A percentile compares a stretch with the other conserved stretches of the same genome.
Evolutionary conservation across 2,329 filamentous ascomycete genomes (phyloP).

Genomic region (Lachnellula subtilissima): DNA sequence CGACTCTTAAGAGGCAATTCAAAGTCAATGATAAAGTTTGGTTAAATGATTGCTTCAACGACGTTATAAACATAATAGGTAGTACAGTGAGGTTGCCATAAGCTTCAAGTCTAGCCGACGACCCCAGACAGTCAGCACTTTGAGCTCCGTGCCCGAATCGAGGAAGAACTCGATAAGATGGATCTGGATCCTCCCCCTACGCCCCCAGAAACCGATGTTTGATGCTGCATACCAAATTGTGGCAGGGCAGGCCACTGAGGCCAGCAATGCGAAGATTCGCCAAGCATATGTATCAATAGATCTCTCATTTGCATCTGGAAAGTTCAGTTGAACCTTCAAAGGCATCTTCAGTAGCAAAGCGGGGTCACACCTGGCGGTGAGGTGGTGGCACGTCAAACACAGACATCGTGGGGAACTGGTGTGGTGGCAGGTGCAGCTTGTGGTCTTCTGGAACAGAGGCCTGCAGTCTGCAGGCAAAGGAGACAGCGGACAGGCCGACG

Average conservation of each 20-base stretch:
- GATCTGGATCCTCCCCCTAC: not conserved
- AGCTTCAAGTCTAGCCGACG: not conserved
- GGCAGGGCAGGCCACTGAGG: not conserved
- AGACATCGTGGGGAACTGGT: not conserved
- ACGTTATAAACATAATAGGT: not conserved
- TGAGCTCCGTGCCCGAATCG: not conserved
- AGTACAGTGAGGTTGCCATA: not conserved
- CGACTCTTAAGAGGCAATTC: not conserved
- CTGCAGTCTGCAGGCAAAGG: not conserved
- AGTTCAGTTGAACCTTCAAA: not conserved
- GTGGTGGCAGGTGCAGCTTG: not conserved
- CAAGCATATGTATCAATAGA: not conserved
- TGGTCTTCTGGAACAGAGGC: conserved; percentile 1
- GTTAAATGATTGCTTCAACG: not conserved
- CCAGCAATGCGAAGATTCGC: not conserved
- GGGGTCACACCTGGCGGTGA: conserved; percentile 5
- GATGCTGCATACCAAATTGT: too few species aligned
- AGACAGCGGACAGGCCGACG: not conserved
- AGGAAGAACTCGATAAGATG: not conserved
- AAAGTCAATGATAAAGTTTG: not conserved
- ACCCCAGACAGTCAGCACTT: not conserved
- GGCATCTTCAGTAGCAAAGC: not conserved
- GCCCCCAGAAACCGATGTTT: not conserved
- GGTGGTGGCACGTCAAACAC: conserved; percentile 1
- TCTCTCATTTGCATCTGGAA: not conserved